Evolutionary conservation across 495 filamentous ascomycete species (phyloP), one percentile per base, ranked within the genome.

Genomic region (Aspergillus haitiensis): DNA sequence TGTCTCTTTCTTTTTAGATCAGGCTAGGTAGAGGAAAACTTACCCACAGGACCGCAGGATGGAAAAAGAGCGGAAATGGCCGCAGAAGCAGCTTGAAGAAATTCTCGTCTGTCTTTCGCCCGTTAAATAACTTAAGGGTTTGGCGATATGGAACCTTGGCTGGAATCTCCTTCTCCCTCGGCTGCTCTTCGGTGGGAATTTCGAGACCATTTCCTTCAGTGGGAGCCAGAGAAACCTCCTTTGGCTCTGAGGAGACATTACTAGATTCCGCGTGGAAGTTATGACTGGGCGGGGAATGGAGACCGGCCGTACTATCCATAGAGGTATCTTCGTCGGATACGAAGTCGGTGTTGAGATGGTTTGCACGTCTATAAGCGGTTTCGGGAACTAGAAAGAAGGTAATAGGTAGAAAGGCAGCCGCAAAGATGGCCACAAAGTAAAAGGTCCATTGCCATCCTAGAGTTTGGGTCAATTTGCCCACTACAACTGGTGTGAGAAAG

Each of bases 401-500:
- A 31, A 87, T 68, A 0, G 89, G 87, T 2, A 92, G 64, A 37
- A 81, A 84, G 56, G 82, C 81, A 18, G 78, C 82, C 37, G 86
- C 80, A 63, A 91, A 80, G 47, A 92, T 85, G 18, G 86, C 82
- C 46, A 91, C 74, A 37, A 91, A 79, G 66, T 87, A 89, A 67
- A 91, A 89, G 7, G 87, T 87, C 88, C 88, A 90, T 65, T 80
- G 70, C 91, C 91, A 97, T 31, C 84, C 82, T 12, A 97, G 80
- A 0, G 79, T 78, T 46, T 81, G 74, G 18, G 92, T 93, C 59
- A 96, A 92, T 68, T 89, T 92, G 35, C 93, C 93, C 2, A 92
- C 91, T 9, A 93, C 72, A 32, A 96, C 90, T 0, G 92, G 93
- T 0, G 93, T 96, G 68, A 96, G 88, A 66, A 97, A 97, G 5